Base-by-base conservation (phyloP, 495 filamentous ascomycete species). In the Hypoxylon subgilvum region DNA sequence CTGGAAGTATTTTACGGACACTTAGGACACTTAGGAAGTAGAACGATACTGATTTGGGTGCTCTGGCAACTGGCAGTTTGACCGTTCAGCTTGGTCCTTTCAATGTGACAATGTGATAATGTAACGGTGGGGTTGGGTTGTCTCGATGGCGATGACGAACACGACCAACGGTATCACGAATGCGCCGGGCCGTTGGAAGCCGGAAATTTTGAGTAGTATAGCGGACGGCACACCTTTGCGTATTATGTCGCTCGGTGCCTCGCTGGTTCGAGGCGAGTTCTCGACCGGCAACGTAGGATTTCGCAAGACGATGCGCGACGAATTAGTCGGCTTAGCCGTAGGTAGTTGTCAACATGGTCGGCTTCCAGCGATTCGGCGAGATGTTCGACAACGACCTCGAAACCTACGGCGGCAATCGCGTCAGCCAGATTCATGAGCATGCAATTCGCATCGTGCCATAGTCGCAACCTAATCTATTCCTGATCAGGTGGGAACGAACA, bases 221-320 rank as follows among this genome's bases (percentile, higher is more conserved):
- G 67, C 65, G 0, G 43, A 65, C 8, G 67, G 65, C 1, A 62
- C 57, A 7, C 67, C 69, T 0, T 70, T 84, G 0, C 72, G 80
- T 14, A 75, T 83, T 23, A 70, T 85, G 67, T 78, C 82, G 14
- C 68, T 84, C 4, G 83, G 83, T 12, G 82, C 82, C 7, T 85
- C 82, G 0, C 79, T 86, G 41, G 84, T 83, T 8, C 70, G 70
- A 39, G 84, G 84, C 8, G 78, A 76, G 38, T 65, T 63, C 25
- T 82, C 78, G 1, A 72, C 65, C 2, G 77, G 79, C 46, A 67
- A 72, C 4, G 79, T 82, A 66, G 82, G 82, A 14, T 86, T 85
- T 67, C 79, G 84, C 38, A 69, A 69, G 27, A 66, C 72, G 48
- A 65, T 81, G n/a, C 67, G 65, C 16, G 66, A 70, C 17, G 50